These are phyloP conservation scores for Omphalotus guepiniiformis DNA, from an alignment of 768 basidiomycete genomes.

Conservation along the genomic window DNA sequence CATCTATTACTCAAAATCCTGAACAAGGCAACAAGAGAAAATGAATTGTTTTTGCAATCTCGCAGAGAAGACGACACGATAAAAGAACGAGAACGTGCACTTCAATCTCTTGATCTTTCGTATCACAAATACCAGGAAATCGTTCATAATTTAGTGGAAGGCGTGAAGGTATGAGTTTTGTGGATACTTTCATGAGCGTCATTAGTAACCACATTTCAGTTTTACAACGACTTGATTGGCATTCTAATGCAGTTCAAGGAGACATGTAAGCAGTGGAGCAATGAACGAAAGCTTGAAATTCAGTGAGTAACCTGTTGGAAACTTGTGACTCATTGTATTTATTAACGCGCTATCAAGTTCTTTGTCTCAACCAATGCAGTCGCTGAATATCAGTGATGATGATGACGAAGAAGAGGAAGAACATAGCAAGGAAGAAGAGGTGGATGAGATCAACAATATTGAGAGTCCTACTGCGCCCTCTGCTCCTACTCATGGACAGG, in stretches of 20 bases:
- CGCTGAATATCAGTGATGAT: background rate
- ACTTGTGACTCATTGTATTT: background rate
- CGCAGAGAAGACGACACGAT: conserved; percentile 73
- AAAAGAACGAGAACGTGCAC: conserved; percentile 74
- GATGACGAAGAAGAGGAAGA: conserved; percentile 29
- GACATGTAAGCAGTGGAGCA: conserved; percentile 71
- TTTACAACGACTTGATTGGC: conserved; percentile 82
- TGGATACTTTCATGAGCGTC: background rate
- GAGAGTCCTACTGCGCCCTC: no score
- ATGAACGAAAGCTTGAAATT: conserved; percentile 66
- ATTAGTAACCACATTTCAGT: conserved; percentile 38
- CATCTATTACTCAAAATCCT: background rate
- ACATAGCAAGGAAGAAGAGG: conserved; percentile 5
- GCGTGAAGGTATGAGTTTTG: conserved; percentile 57
- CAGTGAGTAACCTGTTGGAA: conserved; percentile 45
- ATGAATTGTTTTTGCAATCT: conserved; percentile 70
- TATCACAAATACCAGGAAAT: conserved; percentile 89
- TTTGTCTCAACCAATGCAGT: conserved; percentile 27
- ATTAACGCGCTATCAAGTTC: conserved; percentile 24
- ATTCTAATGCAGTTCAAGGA: conserved; percentile 74
- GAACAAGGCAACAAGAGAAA: conserved; percentile 40
- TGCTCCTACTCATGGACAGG: no score
- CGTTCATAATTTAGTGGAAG: conserved; percentile 80
- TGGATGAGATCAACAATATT: background rate
- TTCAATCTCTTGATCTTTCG: conserved; percentile 81